A percentile compares a stretch with the other conserved stretches of the same genome.
These are phyloP conservation scores for Ligustrum vulgare DNA, from an alignment of 257 asterid species.

Conservation along the genomic window DNA sequence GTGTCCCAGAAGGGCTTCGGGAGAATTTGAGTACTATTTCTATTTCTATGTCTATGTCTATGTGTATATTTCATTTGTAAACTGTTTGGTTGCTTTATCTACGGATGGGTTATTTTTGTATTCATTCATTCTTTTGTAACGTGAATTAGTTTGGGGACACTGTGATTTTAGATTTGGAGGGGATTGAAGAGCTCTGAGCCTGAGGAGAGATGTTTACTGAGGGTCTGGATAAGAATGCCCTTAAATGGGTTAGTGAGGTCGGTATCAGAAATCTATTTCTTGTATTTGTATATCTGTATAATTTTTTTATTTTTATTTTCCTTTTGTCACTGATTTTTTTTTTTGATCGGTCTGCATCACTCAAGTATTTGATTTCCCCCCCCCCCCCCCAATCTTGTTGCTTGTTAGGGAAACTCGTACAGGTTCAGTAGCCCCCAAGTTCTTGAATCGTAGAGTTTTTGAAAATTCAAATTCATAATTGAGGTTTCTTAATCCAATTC, in stretches of 20 bases:
- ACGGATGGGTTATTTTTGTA: not conserved
- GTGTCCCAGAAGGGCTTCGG: not conserved
- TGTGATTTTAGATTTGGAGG: not conserved
- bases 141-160: not conserved
- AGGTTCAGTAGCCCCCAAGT: not conserved
- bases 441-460: not conserved
- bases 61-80: not conserved
- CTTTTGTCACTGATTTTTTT: not conserved
- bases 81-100: no score
- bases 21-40: not conserved
- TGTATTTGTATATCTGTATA: not conserved
- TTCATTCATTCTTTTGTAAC: not conserved
- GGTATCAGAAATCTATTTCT: not conserved
- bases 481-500: not conserved
- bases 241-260: slow-evolving; percentile 56
- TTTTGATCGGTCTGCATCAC: not conserved
- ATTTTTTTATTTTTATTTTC: not conserved
- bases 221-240: slow-evolving; percentile 51
- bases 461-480: slow-evolving; percentile 7
- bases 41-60: not conserved
- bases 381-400: no score
- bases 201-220: slow-evolving; percentile 44
- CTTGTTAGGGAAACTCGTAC: not conserved
- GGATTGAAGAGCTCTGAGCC: slow-evolving; percentile 5
- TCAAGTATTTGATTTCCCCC: not conserved